Evolutionary conservation across 2,329 filamentous ascomycete genomes (phyloP).

Genomic region (Aspergillus pseudonomiae): DNA sequence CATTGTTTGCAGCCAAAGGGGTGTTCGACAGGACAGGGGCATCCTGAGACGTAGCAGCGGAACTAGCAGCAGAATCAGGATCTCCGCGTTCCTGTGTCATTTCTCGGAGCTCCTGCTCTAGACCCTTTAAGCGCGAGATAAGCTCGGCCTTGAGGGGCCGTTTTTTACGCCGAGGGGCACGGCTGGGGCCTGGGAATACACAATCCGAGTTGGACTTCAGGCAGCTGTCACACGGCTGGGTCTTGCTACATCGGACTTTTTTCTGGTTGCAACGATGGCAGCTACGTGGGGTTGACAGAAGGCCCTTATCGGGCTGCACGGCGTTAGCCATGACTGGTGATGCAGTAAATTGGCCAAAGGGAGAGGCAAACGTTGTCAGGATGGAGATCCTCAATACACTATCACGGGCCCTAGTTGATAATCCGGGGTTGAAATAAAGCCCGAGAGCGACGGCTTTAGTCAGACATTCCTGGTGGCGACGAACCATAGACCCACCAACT

Average conservation of each 20-base stretch:
- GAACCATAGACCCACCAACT: too few relatives aligned
- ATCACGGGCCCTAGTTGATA: not conserved
- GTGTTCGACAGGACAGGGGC: too few relatives aligned
- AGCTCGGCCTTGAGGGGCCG: slow-evolving; percentile 24
- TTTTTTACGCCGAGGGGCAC: slow-evolving; percentile 22
- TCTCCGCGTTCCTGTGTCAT: not conserved
- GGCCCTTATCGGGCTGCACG: too few relatives aligned
- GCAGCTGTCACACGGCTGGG: slow-evolving; percentile 28
- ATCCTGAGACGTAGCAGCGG: too few relatives aligned
- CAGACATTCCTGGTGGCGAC: too few relatives aligned
- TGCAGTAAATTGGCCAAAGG: not conserved
- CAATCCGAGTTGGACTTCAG: slow-evolving; percentile 18
- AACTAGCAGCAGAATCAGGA: not conserved
- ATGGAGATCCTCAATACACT: not conserved
- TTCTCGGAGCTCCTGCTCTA: slow-evolving; percentile 14
- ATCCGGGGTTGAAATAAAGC: not conserved
- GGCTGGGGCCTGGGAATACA: slow-evolving; percentile 19
- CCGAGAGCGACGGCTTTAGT: not conserved
- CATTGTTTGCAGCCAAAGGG: not conserved
- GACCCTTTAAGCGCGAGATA: slow-evolving; percentile 16
- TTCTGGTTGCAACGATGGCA: slow-evolving; percentile 34
- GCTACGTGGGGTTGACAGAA: slow-evolving; percentile 14
- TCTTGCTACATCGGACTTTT: slow-evolving; percentile 39
- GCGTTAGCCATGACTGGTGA: not conserved
- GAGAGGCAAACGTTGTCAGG: not conserved